Evolutionary conservation across 139 green algal genomes (phyloP).

Genomic region (Marvania coccoides): DNA sequence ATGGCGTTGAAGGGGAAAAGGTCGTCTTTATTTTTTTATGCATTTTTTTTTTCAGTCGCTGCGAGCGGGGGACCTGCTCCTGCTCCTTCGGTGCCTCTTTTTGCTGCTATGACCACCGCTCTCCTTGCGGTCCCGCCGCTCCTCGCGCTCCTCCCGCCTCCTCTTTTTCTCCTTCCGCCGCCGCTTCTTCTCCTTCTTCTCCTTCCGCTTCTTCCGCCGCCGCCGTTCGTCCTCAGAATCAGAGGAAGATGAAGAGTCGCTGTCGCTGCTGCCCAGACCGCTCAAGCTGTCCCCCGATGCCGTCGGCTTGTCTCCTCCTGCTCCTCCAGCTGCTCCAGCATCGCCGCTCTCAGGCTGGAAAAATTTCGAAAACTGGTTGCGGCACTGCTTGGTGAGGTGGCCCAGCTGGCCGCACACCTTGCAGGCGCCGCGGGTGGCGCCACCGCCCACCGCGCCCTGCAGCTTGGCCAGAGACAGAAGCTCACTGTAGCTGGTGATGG

Average conservation of each 20-base stretch:
- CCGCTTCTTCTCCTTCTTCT: conserved; percentile 18
- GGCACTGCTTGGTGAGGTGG: conserved; percentile 85
- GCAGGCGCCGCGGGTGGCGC: conserved; percentile 58
- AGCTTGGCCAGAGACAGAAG: conserved; percentile 62
- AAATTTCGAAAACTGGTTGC: conserved; percentile 46
- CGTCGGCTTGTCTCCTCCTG: not conserved
- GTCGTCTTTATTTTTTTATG: too few relatives aligned
- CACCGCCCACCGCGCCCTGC: conserved; percentile 48
- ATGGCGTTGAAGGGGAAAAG: too few relatives aligned
- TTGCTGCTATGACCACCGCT: conserved; percentile 1
- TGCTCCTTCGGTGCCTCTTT: conserved; percentile 7
- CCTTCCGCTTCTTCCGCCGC: conserved; percentile 11
- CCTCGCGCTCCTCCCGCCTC: too few relatives aligned
- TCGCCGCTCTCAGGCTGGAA: not conserved
- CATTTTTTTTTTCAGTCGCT: not conserved
- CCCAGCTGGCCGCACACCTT: conserved; percentile 75
- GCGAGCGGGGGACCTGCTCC: not conserved
- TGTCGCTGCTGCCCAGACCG: not conserved
- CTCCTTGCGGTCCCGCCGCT: not conserved
- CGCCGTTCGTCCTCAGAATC: conserved; percentile 30
- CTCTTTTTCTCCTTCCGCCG: too few relatives aligned
- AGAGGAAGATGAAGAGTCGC: too few relatives aligned
- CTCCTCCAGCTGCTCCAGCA: not conserved
- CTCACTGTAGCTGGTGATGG: conserved; percentile 52
- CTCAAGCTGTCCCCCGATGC: not conserved